These are phyloP conservation scores for Rhexocercosporidium sp. DNA, from an alignment of 2,329 filamentous ascomycete genomes.

Conservation along the genomic window DNA sequence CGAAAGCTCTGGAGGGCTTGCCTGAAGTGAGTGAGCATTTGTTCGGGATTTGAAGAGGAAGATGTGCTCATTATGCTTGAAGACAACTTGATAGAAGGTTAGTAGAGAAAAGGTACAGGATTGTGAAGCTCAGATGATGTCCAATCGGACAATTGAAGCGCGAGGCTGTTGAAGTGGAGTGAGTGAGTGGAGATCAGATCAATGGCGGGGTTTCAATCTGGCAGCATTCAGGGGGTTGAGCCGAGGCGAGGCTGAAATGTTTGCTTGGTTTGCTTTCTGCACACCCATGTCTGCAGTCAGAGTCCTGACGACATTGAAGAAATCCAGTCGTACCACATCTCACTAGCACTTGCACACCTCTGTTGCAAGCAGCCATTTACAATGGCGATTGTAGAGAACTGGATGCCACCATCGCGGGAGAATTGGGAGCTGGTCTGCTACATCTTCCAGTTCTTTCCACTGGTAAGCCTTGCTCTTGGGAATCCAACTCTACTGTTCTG, in stretches of 20 bases:
- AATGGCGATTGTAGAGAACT: constrained; percentile 41
- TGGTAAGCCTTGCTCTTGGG: constrained; percentile 47
- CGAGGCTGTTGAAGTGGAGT: constrained; percentile 10
- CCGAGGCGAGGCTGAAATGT: constrained; percentile 19
- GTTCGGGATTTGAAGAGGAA: not conserved
- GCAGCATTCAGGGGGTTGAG: not conserved
- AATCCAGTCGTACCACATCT: not conserved
- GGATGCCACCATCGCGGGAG: constrained; percentile 60
- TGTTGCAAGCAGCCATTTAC: constrained; percentile 6
- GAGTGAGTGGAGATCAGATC: not conserved
- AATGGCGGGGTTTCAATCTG: not conserved
- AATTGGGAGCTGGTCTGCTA: constrained; percentile 60
- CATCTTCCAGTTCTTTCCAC: constrained; percentile 53
- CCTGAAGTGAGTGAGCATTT: constrained; percentile 12
- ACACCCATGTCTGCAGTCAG: not conserved
- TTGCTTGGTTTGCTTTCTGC: not conserved
- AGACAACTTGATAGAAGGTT: constrained; percentile 2
- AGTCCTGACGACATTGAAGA: constrained; percentile 25
- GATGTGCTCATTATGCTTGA: constrained; percentile 15
- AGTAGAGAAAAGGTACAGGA: not conserved
- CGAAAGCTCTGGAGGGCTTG: constrained; percentile 28
- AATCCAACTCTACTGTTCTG: not conserved
- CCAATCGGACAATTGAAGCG: not conserved
- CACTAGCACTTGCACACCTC: not conserved
- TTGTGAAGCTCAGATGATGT: not conserved